Evolutionary conservation across 2,329 filamentous ascomycete genomes (phyloP).

Genomic region (Aspergillus unguis): DNA sequence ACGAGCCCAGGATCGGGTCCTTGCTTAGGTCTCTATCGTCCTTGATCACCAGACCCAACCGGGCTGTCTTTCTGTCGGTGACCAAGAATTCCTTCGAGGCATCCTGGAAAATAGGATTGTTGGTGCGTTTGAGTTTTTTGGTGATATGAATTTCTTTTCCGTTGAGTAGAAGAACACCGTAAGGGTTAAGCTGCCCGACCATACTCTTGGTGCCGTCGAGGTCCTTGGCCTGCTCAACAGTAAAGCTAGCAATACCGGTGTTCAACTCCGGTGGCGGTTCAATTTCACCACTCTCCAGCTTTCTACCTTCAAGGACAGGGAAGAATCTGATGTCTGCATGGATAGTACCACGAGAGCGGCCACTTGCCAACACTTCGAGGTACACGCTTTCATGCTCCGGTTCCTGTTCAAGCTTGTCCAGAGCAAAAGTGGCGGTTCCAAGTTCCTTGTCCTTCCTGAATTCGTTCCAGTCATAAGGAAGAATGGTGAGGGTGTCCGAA

Average conservation of each 20-base stretch:
- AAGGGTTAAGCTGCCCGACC: conserved; percentile 86
- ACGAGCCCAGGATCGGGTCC: conserved; percentile 83
- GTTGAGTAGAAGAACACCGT: conserved; percentile 83
- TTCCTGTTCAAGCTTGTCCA: conserved; percentile 77
- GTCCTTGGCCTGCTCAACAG: conserved; percentile 93
- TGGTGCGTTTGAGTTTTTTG: conserved; percentile 91
- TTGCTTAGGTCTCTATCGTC: conserved; percentile 82
- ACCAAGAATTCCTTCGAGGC: conserved; percentile 92
- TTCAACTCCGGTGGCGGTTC: conserved; percentile 84
- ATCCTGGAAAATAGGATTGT: conserved; percentile 94
- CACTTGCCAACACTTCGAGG: conserved; percentile 78
- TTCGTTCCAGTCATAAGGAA: conserved; percentile 90
- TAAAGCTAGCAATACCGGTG: conserved; percentile 91
- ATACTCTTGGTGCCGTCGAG: conserved; percentile 89
- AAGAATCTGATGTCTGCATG: conserved; percentile 89
- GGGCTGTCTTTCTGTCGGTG: conserved; percentile 86
- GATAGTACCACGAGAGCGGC: conserved; percentile 76
- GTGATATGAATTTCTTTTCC: conserved; percentile 86
- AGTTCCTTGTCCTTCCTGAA: conserved; percentile 95
- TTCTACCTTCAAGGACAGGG: conserved; percentile 71
- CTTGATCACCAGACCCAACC: conserved; percentile 88
- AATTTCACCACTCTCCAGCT: conserved; percentile 69
- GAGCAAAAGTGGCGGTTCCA: conserved; percentile 76
- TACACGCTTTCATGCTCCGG: conserved; percentile 78
- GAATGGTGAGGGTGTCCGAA: conserved; percentile 79